Conservation (phyloP, 2,329 filamentous ascomycete genomes). For the Arachnopeziza araneosa region DNA sequence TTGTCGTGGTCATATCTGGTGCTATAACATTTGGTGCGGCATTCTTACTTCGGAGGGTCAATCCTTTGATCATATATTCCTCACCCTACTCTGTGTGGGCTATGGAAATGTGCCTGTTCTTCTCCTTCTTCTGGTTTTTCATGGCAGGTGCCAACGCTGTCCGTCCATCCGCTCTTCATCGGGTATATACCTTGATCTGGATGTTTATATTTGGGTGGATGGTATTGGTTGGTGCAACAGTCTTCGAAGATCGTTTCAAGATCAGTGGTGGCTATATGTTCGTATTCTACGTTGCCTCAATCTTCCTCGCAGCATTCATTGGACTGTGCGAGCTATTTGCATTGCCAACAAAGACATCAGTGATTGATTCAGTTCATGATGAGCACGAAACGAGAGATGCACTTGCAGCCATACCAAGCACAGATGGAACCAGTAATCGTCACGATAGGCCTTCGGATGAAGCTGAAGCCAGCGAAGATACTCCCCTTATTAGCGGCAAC, state of each 20-base stretch:
- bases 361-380: conserved; percentile 53
- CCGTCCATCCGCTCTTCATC: conserved; percentile 79
- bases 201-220: conserved; percentile 72
- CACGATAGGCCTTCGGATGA: conserved; percentile 24
- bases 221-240: conserved; percentile 63
- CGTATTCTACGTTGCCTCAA: conserved; percentile 70
- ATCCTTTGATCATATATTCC: conserved; percentile 87
- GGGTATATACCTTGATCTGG: conserved; percentile 79
- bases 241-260: conserved; percentile 69
- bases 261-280: conserved; percentile 75
- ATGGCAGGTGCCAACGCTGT: conserved; percentile 72
- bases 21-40: conserved; percentile 66
- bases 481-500: conserved; percentile 28
- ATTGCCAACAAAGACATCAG: conserved; percentile 65
- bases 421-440: conserved; percentile 36
- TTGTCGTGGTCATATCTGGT: conserved; percentile 64
- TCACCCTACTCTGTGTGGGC: conserved; percentile 83
- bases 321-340: conserved; percentile 76
- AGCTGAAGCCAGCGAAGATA: conserved; percentile 20
- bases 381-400: conserved; percentile 41
- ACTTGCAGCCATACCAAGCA: conserved; percentile 27
- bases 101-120: conserved; percentile 78
- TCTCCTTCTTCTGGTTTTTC: conserved; percentile 77
- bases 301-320: conserved; percentile 69
- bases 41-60: conserved; percentile 73